Conservation (phyloP, 306 rosid genomes). For the Prinsepia uniflora region DNA sequence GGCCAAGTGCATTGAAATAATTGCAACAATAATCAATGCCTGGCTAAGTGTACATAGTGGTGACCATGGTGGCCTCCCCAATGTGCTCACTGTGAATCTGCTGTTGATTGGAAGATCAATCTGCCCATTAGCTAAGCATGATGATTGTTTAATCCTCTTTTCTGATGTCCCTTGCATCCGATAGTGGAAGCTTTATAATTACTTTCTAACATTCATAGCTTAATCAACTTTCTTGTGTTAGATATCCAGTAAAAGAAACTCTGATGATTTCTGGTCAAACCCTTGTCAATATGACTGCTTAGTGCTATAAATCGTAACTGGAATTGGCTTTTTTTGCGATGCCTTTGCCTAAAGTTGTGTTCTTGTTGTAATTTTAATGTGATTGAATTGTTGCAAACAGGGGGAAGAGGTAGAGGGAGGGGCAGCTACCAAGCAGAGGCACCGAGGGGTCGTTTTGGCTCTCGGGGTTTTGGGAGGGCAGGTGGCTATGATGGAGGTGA, state of each 20-base stretch:
- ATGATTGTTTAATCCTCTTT: too few species aligned
- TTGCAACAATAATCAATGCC: neutral
- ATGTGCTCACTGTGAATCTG: neutral
- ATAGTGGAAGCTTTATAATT: too few species aligned
- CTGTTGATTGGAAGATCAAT: neutral
- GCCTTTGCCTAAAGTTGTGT: neutral
- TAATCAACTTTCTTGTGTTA: neutral
- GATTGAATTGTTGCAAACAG: slow-evolving; percentile 41
- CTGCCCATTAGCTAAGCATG: neutral
- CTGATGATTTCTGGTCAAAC: neutral
- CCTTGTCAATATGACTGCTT: neutral
- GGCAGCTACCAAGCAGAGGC: slow-evolving; percentile 66
- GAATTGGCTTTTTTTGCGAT: neutral
- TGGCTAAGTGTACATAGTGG: neutral
- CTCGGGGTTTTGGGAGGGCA: slow-evolving; percentile 57
- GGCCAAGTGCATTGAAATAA: neutral
- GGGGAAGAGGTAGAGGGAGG: slow-evolving; percentile 87
- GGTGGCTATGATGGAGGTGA: slow-evolving; percentile 56
- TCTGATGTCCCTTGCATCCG: too few species aligned
- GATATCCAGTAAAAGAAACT: neutral
- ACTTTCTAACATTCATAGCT: neutral
- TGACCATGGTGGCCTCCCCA: neutral
- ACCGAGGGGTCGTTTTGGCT: slow-evolving; percentile 56
- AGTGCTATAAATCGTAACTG: neutral
- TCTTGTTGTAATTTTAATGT: neutral